phyloP scores from a whole-genome alignment of 306 rosid genomes.

The Mucuna pruriens region DNA sequence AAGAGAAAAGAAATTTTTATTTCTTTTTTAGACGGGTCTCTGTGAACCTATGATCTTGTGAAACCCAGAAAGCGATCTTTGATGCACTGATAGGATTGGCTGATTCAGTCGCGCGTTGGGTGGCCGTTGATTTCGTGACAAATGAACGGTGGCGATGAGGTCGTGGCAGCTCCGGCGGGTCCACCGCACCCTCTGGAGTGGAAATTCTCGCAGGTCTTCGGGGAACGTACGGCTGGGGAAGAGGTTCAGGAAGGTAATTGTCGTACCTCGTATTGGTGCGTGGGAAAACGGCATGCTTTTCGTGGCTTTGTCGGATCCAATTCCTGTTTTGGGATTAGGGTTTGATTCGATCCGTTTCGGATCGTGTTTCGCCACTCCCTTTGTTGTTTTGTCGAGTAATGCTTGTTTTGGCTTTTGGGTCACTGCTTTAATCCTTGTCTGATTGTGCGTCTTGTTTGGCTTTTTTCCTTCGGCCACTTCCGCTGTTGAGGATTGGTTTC shows the following conservation, averaged over 20 bases:
- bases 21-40: conserved; percentile 55
- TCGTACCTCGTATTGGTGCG: conserved; percentile 22
- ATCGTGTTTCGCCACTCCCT: conserved; percentile 46
- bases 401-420: conserved; percentile 49
- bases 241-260: conserved; percentile 98
- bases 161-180: conserved; percentile 81
- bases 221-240: conserved; percentile 98
- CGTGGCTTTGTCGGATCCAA: conserved; percentile 69
- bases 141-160: conserved; percentile 96
- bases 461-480: conserved; percentile 37
- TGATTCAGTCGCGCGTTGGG: conserved; percentile 45
- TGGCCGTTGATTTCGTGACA: conserved; percentile 55
- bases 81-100: conserved; percentile 71
- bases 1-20: conserved; percentile 24
- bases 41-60: conserved; percentile 65
- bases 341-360: conserved; percentile 67
- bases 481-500: conserved; percentile 32
- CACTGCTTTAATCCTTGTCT: conserved; percentile 39
- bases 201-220: conserved; percentile 99
- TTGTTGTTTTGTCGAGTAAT: conserved; percentile 41
- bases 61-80: conserved; percentile 79
- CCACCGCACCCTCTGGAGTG: conserved; percentile 81
- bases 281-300: conserved; percentile 1
- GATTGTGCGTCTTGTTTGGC: conserved; percentile 44
- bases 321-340: conserved; percentile 66